Conservation (phyloP, 257 asterid genomes). For the Solanum lycopersicoides region DNA sequence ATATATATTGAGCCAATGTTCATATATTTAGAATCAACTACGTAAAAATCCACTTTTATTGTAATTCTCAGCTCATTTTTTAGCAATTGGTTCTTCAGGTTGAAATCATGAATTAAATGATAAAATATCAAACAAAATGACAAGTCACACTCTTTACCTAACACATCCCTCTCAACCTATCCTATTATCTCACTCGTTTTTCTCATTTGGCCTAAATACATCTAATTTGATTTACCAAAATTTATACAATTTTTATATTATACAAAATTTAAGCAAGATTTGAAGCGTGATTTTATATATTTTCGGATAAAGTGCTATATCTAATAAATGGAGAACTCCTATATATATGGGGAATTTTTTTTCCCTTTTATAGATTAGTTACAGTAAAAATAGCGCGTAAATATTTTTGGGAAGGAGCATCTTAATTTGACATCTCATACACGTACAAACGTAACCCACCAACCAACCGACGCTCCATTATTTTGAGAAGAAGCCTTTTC, state of each 20-base stretch:
- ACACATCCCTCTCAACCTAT: not conserved
- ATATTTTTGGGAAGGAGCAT: not conserved
- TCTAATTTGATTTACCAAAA: too few species aligned
- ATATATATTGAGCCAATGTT: not conserved
- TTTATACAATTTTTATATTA: too few species aligned
- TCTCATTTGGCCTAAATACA: not conserved
- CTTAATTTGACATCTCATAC: not conserved
- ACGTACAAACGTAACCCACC: not conserved
- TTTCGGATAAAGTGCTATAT: not conserved
- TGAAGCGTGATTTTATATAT: not conserved
- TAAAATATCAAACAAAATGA: not conserved
- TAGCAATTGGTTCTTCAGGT: not conserved
- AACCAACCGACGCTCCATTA: not conserved
- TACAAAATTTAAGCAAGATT: too few species aligned
- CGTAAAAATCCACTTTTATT: not conserved
- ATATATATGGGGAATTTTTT: too few species aligned
- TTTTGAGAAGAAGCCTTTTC: not conserved
- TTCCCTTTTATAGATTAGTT: too few species aligned
- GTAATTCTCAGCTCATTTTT: not conserved
- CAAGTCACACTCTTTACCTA: not conserved
- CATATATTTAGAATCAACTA: not conserved
- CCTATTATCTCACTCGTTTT: not conserved
- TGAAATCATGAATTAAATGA: not conserved
- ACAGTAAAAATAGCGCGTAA: not conserved
- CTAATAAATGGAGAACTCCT: not conserved